Evolutionary conservation across 2,329 filamentous ascomycete genomes (phyloP), one percentile per base, ranked within the genome.

Genomic region (Calonectria pauciramosa): DNA sequence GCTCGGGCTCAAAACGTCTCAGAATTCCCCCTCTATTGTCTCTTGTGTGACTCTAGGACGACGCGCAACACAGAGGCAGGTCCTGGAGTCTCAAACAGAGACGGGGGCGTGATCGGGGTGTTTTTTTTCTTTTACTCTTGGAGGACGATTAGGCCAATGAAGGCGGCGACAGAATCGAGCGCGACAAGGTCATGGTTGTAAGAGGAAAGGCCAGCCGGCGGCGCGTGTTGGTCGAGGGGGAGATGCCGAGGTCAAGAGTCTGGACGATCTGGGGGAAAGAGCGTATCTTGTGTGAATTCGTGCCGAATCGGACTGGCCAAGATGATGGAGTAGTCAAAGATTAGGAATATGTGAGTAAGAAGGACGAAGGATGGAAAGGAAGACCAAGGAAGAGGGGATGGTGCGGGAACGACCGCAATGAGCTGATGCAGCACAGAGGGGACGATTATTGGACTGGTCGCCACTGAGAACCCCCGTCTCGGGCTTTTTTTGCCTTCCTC

Each of bases 141-240:
- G 44, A 49, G 54, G 32, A 51, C 68, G 64, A 77, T 81, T 80
- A 82, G 75, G 81, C 80, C 79, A 82, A 82, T 78, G 72, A 81
- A 82, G 82, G 80, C 83, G 80, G 78, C 78, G 78, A 79, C 72
- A 71, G 74, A 73, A 76, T 78, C 76, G 79, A 79, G 76, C 70
- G 78, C 80, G 79, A 81, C 71, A 80, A 78, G 81, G 76, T 80
- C 83, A 84, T 84, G 78, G 76, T 83, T 81, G 76, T 79, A 56
- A 73, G 59, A 67, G 76, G 66, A 72, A 76, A 75, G 59, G 75
- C 77, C 76, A 77, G 73, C 59, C 67, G 78, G 79, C 79, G 72
- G 79, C 78, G 79, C 65, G 71, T 67, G 56, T 74, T 75, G 78
- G 71, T 75, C 30, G n/a, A 38, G 23, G 78, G 65, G 52, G 64